A percentile compares a stretch with the other conserved stretches of the same genome.
Conservation (phyloP, 2,329 filamentous ascomycete genomes). For the Calonectria naviculata region DNA sequence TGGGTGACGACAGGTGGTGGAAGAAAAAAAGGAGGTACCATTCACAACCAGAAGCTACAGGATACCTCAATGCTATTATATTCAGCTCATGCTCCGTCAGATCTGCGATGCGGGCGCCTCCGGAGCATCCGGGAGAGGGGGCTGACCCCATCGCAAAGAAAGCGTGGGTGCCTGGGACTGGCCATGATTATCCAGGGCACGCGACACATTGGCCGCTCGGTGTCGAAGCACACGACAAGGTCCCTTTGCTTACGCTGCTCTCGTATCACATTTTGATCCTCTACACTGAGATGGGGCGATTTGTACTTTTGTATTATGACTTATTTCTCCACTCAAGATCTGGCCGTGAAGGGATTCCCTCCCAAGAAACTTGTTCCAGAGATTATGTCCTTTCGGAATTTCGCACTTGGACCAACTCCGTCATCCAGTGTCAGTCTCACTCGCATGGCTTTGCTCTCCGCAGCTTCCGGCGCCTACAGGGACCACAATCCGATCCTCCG, state of each 20-base stretch:
- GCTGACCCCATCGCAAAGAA: slow-evolving; percentile 33
- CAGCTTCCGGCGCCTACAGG: slow-evolving; percentile 30
- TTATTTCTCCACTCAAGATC: background rate
- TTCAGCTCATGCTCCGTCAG: slow-evolving; percentile 22
- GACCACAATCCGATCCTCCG: slow-evolving; percentile 10
- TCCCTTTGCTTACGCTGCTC: background rate
- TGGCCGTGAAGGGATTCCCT: background rate
- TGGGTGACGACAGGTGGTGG: background rate
- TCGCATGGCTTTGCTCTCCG: slow-evolving; percentile 22
- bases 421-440: background rate
- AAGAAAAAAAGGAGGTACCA: background rate
- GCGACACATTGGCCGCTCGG: slow-evolving; percentile 30
- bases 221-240: background rate
- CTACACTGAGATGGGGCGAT: background rate
- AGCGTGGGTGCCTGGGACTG: slow-evolving; percentile 33
- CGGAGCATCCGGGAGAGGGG: slow-evolving; percentile 35
- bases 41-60: background rate
- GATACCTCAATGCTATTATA: slow-evolving; percentile 28
- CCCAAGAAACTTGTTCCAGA: slow-evolving; percentile 17
- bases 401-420: slow-evolving; percentile 11
- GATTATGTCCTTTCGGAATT: slow-evolving; percentile 15
- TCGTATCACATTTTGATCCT: background rate
- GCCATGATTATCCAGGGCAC: slow-evolving; percentile 23
- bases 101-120: slow-evolving; percentile 25
- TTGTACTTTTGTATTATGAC: background rate